Percentiles rank a stretch among this genome's conserved stretches.
Evolutionary conservation across 2,329 filamentous ascomycete genomes (phyloP).

Genomic region (Clarireedia sp.): DNA sequence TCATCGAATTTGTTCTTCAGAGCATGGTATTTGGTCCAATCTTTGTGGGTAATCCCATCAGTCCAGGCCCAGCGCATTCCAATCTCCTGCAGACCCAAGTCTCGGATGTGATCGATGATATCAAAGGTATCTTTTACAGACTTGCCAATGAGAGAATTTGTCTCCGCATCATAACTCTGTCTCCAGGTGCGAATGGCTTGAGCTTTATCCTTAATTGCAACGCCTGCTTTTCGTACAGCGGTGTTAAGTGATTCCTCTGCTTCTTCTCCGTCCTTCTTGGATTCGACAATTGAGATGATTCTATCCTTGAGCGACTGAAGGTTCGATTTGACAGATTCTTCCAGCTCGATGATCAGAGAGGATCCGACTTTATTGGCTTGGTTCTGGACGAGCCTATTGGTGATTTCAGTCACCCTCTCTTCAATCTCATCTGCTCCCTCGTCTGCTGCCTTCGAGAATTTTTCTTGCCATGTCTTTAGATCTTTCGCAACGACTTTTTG

Average conservation of each 20-base stretch:
- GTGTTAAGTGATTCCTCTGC: constrained; percentile 44
- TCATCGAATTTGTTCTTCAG: constrained; percentile 74
- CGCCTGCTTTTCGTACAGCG: constrained; percentile 49
- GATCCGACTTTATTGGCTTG: constrained; percentile 60
- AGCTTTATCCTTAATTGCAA: constrained; percentile 54
- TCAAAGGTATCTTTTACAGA: constrained; percentile 58
- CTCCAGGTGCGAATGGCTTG: constrained; percentile 58
- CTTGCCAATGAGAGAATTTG: constrained; percentile 46
- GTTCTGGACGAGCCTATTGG: constrained; percentile 56
- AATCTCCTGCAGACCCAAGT: constrained; percentile 64
- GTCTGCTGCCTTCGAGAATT: constrained; percentile 77
- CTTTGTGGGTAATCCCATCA: constrained; percentile 90
- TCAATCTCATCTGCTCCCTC: constrained; percentile 68
- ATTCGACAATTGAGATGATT: constrained; percentile 55
- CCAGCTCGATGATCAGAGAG: constrained; percentile 59
- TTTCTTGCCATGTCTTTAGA: constrained; percentile 76
- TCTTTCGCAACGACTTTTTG: constrained; percentile 68
- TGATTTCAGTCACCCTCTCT: constrained; percentile 60
- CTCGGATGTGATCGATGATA: constrained; percentile 59
- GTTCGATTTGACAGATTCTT: constrained; percentile 57
- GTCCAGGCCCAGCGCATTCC: constrained; percentile 85
- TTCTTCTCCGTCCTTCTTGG: constrained; percentile 37
- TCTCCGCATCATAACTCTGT: constrained; percentile 48
- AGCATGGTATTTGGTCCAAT: constrained; percentile 92
- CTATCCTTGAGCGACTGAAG: constrained; percentile 57